Evolutionary conservation across 106 monocot species (phyloP).

Genomic region (Gastrodia elata): DNA sequence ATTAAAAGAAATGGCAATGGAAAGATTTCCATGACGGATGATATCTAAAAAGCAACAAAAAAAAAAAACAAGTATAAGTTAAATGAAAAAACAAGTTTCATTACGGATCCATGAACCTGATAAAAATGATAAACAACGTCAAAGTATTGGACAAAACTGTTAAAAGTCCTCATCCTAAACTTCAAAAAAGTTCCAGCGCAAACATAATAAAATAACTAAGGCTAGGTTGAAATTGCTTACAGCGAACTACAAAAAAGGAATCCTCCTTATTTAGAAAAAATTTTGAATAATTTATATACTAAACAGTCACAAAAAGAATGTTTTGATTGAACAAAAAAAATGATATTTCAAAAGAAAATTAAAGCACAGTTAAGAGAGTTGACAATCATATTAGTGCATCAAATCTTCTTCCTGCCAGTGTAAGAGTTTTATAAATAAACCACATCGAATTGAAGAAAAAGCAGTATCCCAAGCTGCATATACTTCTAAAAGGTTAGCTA

Average conservation of each 20-base stretch:
- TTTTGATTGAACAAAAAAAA: neutral
- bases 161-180: neutral
- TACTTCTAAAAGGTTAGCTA: neutral
- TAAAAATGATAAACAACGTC: neutral
- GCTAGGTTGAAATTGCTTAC: neutral
- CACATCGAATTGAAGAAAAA: neutral
- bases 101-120: neutral
- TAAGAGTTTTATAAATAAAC: neutral
- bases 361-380: neutral
- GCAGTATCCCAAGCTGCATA: neutral
- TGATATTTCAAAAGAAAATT: neutral
- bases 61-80: constrained; percentile 2
- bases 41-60: neutral
- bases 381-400: neutral
- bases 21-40: neutral
- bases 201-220: neutral
- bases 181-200: neutral
- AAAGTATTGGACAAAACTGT: neutral
- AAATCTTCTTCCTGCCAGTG: neutral
- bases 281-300: neutral
- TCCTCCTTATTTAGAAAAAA: neutral
- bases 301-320: neutral
- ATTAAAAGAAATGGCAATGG: neutral
- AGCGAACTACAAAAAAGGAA: neutral
- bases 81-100: neutral